Evolutionary conservation across 2,329 filamentous ascomycete genomes (phyloP), one percentile per base, ranked within the genome.

Genomic region (Sporothrix phasma): DNA sequence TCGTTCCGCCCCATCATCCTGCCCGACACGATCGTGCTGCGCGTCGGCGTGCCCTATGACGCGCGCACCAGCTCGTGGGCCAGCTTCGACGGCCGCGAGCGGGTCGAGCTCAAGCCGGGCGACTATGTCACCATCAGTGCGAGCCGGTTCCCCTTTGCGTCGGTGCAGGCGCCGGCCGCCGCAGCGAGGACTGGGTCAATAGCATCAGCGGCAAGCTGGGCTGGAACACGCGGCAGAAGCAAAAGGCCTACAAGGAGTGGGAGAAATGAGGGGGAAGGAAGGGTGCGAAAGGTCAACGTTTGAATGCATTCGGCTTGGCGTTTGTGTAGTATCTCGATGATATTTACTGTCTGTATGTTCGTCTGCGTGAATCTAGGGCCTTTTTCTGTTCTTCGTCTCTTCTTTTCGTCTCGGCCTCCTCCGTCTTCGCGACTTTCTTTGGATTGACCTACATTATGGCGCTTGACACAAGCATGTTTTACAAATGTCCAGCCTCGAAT

Each of bases 1-100:
- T 96, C 90, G 2, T 97, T 97, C 81, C 84, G 94, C 11, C 93
- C 93, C n/a, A 94, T 97, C 71, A 94, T 97, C 71, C 81, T 97
- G 2, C 94, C 94, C 0, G 94, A 99, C 76, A 97, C 93, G 0
- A 96, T 97, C 67, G 93, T 97, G 1, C 80, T 99, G 66, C 86
- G 94, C 43, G 83, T 96, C 19, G 94, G 93, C 11, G 92, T 97
- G n/a, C 94, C 94, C 0, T 97, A 96, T 74, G 88, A 95, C 74
- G 90, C 92, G 8, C 82, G 94, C 59, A 92, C 91, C 4, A 88
- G 86, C 69, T 92, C 89, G 46, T 99, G 94, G 93, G 94, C 92
- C n/a, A 96, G 91, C 74, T 99, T 99, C 73, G 94, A 99, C 75
- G 94, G 94, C 1, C 84, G 92, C 66, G 91, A 97, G 78, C 85